Conservation (phyloP, 352 stramenopile species). For the Pelagophyceae sp. region DNA sequence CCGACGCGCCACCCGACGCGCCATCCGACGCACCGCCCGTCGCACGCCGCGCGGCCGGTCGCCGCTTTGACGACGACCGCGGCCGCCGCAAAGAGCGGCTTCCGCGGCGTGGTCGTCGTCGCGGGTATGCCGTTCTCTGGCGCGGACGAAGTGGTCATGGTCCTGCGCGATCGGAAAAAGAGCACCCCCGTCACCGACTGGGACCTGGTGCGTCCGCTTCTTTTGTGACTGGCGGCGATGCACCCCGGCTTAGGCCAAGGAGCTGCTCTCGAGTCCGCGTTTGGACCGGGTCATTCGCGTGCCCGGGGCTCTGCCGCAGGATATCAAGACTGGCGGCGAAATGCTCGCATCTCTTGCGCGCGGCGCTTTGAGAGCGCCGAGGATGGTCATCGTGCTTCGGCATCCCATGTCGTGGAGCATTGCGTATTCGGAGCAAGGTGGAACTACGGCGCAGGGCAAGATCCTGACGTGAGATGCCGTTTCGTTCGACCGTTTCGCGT, state of each 20-base stretch:
- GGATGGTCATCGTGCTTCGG: background rate
- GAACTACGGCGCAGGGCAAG: too few species aligned
- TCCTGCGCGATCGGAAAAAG: background rate
- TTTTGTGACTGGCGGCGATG: too few species aligned
- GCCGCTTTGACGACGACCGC: too few species aligned
- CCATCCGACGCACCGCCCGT: too few species aligned
- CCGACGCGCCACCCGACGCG: too few species aligned
- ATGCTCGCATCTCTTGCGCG: background rate
- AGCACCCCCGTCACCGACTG: background rate
- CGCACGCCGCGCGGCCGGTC: too few species aligned
- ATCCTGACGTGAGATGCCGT: too few species aligned
- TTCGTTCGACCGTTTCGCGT: too few species aligned
- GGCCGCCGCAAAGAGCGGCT: too few species aligned
- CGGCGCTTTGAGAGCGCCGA: background rate
- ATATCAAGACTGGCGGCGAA: background rate
- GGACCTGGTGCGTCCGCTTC: background rate
- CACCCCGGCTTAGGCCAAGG: background rate
- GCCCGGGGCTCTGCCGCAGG: too few species aligned
- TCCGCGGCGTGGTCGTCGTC: background rate
- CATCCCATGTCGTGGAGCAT: constrained; percentile 6
- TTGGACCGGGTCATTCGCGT: background rate
- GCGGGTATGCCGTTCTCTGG: background rate
- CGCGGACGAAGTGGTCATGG: background rate
- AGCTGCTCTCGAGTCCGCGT: too few species aligned
- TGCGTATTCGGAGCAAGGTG: too few species aligned